Percentiles rank a stretch among this genome's conserved stretches.
Conservation (phyloP, 140 eudicot genomes). For the Eryngium alpinum region DNA sequence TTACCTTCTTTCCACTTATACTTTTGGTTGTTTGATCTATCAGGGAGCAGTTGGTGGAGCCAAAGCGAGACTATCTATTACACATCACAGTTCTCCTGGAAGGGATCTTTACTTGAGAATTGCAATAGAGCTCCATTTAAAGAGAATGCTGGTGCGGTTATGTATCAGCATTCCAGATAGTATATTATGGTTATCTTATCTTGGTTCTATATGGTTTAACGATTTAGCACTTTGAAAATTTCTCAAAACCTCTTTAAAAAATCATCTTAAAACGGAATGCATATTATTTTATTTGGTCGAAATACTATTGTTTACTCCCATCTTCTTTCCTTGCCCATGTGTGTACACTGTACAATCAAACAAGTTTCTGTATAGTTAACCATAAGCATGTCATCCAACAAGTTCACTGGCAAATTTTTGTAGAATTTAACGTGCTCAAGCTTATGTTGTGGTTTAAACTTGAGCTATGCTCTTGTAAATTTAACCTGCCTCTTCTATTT, state of each 20-base stretch:
- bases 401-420: not conserved
- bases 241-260: not conserved
- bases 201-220: not conserved
- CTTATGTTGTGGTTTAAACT: not conserved
- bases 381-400: not conserved
- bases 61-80: conserved; percentile 94
- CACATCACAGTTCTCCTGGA: conserved; percentile 94
- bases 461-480: not conserved
- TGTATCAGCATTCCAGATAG: not conserved
- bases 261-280: not conserved
- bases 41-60: conserved; percentile 99
- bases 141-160: conserved; percentile 88
- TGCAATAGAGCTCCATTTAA: conserved; percentile 94
- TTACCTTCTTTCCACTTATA: not conserved
- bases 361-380: not conserved
- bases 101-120: conserved; percentile 92
- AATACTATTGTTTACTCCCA: no score
- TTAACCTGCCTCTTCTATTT: not conserved
- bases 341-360: no score
- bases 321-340: no score
- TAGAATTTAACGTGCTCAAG: not conserved
- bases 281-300: no score
- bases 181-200: not conserved
- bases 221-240: not conserved
- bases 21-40: conserved; percentile 20